Base-by-base conservation (phyloP, 2,329 filamentous ascomycete species). In the Colletotrichum ledebouriae region DNA sequence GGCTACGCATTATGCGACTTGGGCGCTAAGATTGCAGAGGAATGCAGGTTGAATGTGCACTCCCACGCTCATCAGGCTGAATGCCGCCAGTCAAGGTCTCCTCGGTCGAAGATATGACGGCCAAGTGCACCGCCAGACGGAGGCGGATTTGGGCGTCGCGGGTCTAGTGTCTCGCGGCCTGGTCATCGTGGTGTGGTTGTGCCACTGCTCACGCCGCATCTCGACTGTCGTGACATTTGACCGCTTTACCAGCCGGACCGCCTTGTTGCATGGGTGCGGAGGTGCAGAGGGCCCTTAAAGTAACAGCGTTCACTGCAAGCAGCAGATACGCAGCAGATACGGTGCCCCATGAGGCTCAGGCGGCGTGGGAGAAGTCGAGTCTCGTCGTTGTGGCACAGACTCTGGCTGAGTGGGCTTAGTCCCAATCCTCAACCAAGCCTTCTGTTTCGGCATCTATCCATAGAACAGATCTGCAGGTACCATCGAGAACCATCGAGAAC, bases 391-490 rank as follows among this genome's bases (percentile, higher is more conserved):
- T 56, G 65, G 65, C 65, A 59, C 55, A 65, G 65, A 55, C 55
- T 46, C 49, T n/a, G 22, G 49, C 49, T 55, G 13, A 50, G 46
- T 13, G 17, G 49, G 47, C 49, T 60, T 56, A 39, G 61, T 41
- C 47, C 55, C 65, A 59, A 41, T 34, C 17, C 17, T n/a, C 25
- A 49, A 37, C 55, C 49, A 41, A 65, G 61, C 55, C 61, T 46
- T 68, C 65, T 55, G 55, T 49, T 41, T 34, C 65, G 61, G 41
- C 41, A 65, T 22, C 55, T 59, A 44, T 56, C 41, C 41, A 37
- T 56, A 60, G 34, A 56, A 68, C 22, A 52, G 55, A 68, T 68
- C 65, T 68, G 65, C 65, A 68, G 65, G 65, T 56, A 68, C 65
- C 47, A 56, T 68, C 65, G 61, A 15, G 65, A 56, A 68, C 65